Evolutionary conservation across 306 rosid species (phyloP).

Genomic region (Cicer yamashitae): DNA sequence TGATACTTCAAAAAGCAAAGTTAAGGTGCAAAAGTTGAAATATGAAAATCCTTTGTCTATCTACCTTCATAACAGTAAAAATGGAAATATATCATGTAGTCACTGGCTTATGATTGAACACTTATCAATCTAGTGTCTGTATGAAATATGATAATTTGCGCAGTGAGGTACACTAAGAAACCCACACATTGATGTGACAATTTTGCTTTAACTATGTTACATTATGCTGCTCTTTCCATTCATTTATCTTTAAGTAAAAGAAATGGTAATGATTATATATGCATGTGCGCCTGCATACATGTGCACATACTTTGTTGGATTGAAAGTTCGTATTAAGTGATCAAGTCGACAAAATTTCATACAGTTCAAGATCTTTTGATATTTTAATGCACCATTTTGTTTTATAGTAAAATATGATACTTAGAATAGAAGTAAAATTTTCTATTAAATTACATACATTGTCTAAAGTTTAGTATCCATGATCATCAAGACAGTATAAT

Average conservation of each 20-base stretch:
- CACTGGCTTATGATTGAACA: background rate
- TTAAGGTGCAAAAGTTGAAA: background rate
- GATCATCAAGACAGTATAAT: background rate
- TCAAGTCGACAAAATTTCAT: conserved; percentile 5
- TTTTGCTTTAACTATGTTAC: background rate
- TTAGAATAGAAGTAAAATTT: background rate
- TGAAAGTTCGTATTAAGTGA: background rate
- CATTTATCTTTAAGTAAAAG: conserved; percentile 25
- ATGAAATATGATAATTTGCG: background rate
- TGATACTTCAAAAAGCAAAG: background rate
- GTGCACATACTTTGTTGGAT: background rate
- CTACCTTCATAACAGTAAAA: background rate
- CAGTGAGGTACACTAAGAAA: conserved; percentile 23
- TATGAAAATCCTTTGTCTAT: conserved; percentile 12
- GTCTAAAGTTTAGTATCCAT: background rate
- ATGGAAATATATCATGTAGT: conserved; percentile 19
- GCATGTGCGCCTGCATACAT: background rate
- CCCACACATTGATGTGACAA: background rate
- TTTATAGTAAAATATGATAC: background rate
- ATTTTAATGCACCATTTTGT: background rate
- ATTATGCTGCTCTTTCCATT: background rate
- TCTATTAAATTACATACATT: background rate
- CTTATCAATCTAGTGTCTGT: conserved; percentile 12
- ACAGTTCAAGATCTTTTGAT: background rate
- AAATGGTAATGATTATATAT: background rate